Evolutionary conservation across 2,329 filamentous ascomycete species (phyloP).

Genomic region (Fusarium begoniae): DNA sequence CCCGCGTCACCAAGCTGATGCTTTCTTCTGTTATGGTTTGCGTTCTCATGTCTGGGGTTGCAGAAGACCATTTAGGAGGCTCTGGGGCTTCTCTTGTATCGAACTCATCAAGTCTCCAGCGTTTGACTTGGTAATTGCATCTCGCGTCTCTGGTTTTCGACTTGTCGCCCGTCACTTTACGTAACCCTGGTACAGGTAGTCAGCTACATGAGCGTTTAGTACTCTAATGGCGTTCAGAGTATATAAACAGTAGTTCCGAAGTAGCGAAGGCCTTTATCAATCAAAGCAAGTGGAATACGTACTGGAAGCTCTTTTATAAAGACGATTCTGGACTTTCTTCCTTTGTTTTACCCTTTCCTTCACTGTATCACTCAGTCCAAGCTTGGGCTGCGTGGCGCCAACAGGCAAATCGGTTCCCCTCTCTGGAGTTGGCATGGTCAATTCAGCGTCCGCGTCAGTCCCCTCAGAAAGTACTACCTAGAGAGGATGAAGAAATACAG

Average conservation of each 20-base stretch:
- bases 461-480: rapidly evolving
- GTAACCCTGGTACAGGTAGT: neutral
- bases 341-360: neutral
- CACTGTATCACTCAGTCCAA: neutral
- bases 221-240: neutral
- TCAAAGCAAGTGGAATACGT: neutral
- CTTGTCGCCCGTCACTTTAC: neutral
- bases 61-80: too few species aligned
- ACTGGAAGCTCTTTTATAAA: neutral
- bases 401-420: rapidly evolving
- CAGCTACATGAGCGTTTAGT: neutral
- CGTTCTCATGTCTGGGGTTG: rapidly evolving
- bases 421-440: neutral
- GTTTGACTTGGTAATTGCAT: neutral
- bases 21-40: neutral
- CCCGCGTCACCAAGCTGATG: rapidly evolving
- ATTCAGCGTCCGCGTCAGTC: too few species aligned
- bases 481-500: neutral
- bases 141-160: neutral
- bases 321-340: neutral
- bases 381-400: neutral
- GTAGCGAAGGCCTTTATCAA: too few species aligned
- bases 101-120: neutral
- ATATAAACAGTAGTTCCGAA: too few species aligned
- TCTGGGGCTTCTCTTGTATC: too few species aligned